Conservation (phyloP, 2,329 filamentous ascomycete species). For the Pestalotiopsis sp. region DNA sequence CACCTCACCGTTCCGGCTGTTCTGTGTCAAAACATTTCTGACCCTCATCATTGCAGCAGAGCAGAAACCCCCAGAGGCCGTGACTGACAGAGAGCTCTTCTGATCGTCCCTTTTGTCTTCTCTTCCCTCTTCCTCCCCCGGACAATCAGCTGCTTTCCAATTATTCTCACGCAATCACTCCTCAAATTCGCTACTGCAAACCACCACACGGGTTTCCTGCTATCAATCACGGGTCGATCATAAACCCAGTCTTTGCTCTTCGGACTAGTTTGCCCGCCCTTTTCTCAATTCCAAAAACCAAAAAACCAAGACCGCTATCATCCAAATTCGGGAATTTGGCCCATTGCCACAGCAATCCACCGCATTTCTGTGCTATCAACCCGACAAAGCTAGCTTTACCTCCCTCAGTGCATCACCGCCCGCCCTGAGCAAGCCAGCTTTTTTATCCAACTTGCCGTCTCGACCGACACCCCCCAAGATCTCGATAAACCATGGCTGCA, state of each 20-base stretch:
- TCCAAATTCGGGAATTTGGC: constrained; percentile 6
- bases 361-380: constrained; percentile 9
- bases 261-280: background rate
- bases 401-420: background rate
- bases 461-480: constrained; percentile 17
- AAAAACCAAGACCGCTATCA: constrained; percentile 3
- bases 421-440: background rate
- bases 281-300: background rate
- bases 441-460: constrained; percentile 18
- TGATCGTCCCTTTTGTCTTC: constrained; percentile 2
- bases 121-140: constrained; percentile 14
- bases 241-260: background rate
- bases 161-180: constrained; percentile 12
- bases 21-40: constrained; percentile 41
- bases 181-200: background rate
- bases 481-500: constrained; percentile 68
- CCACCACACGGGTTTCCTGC: background rate
- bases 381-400: background rate
- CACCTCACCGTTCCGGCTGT: constrained; percentile 36
- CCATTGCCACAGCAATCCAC: constrained; percentile 12
- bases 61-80: background rate
- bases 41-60: constrained; percentile 36
- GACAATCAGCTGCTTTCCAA: background rate
- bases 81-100: background rate
- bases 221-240: background rate